phyloP scores from a whole-genome alignment of 1,284 basidiomycete genomes.

The Malassezia slooffiae region DNA sequence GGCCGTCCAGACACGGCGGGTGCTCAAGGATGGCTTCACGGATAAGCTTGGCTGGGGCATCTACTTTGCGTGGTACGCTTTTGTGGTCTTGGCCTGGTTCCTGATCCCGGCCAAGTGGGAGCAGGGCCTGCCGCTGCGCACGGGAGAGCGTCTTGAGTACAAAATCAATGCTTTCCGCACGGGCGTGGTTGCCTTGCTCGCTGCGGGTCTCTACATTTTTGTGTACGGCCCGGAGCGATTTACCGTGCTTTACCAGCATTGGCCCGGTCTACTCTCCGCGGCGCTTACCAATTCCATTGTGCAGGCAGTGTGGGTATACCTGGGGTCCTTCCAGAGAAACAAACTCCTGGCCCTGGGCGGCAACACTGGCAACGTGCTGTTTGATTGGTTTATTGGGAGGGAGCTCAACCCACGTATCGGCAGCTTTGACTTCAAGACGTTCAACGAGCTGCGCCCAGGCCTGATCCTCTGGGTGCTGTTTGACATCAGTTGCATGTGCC shows the following conservation, averaged over 20 bases:
- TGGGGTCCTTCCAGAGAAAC: slow-evolving; percentile 57
- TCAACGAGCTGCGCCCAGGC: slow-evolving; percentile 70
- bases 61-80: slow-evolving; percentile 83
- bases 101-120: slow-evolving; percentile 77
- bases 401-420: slow-evolving; percentile 81
- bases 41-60: slow-evolving; percentile 64
- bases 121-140: slow-evolving; percentile 65
- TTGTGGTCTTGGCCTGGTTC: slow-evolving; percentile 69
- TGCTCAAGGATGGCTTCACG: slow-evolving; percentile 52
- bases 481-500: slow-evolving; percentile 81
- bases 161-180: slow-evolving; percentile 97
- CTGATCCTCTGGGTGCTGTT: slow-evolving; percentile 88
- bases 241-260: slow-evolving; percentile 83
- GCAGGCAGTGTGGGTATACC: slow-evolving; percentile 61
- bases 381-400: slow-evolving; percentile 97
- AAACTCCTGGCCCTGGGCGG: slow-evolving; percentile 75
- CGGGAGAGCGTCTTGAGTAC: slow-evolving; percentile 67
- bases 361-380: slow-evolving; percentile 75
- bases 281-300: slow-evolving; percentile 64
- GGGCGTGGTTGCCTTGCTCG: slow-evolving; percentile 51
- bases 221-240: slow-evolving; percentile 67
- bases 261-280: slow-evolving; percentile 76
- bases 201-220: slow-evolving; percentile 60
- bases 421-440: slow-evolving; percentile 86
- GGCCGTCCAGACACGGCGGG: slow-evolving; percentile 13